A percentile compares a stretch with the other conserved stretches of the same genome.
Evolutionary conservation across 768 basidiomycete species (phyloP).

Genomic region (Daedalea quercina): DNA sequence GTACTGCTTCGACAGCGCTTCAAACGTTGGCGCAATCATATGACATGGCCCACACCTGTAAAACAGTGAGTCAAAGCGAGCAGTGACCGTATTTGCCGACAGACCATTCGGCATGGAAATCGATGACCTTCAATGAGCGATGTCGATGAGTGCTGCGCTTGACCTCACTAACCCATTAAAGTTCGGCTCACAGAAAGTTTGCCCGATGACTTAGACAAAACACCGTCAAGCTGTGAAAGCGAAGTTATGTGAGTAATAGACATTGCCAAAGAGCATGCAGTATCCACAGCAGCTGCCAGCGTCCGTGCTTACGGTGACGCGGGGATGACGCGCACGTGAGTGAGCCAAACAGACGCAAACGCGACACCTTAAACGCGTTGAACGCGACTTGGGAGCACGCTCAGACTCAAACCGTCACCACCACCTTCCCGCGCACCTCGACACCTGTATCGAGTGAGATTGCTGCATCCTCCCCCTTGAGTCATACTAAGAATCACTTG

Average conservation of each 20-base stretch:
- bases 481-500: background rate
- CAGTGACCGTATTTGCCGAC: slow-evolving; percentile 3
- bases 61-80: slow-evolving; percentile 7
- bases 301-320: no score
- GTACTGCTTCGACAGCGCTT: slow-evolving; percentile 63
- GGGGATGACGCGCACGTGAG: background rate
- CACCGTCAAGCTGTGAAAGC: slow-evolving; percentile 51
- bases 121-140: slow-evolving; percentile 53
- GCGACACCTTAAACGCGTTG: slow-evolving; percentile 9
- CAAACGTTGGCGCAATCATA: slow-evolving; percentile 71
- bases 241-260: slow-evolving; percentile 59
- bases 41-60: slow-evolving; percentile 84
- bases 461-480: background rate
- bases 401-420: slow-evolving; percentile 3
- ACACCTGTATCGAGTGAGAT: background rate
- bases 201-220: slow-evolving; percentile 50
- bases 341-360: background rate
- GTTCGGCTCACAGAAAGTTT: slow-evolving; percentile 52
- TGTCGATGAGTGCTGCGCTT: slow-evolving; percentile 2
- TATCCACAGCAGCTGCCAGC: no score
- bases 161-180: background rate
- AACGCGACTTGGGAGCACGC: slow-evolving; percentile 11
- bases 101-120: slow-evolving; percentile 83
- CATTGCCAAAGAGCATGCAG: no score
- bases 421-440: slow-evolving; percentile 7